These are phyloP conservation scores for Colletotrichum endophyticum DNA, from an alignment of 2,329 filamentous ascomycete genomes.

Conservation along the genomic window DNA sequence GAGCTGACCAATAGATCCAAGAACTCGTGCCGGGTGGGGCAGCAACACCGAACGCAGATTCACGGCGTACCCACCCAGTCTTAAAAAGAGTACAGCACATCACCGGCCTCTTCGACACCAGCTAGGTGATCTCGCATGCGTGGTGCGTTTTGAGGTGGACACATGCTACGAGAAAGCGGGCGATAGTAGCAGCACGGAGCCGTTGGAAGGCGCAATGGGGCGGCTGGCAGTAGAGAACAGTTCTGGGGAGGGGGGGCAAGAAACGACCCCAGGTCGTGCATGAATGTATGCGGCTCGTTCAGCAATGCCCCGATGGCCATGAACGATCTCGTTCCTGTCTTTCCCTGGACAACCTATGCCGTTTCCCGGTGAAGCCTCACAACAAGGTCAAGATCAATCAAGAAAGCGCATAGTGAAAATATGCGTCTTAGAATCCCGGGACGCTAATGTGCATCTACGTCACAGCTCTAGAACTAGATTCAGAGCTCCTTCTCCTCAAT, in stretches of 20 bases:
- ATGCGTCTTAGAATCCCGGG: too few relatives aligned
- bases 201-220: background rate
- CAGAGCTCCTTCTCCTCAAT: too few relatives aligned
- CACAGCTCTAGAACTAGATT: too few relatives aligned
- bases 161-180: background rate
- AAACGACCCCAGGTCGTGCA: slow-evolving; percentile 6
- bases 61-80: background rate
- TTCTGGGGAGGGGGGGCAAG: too few relatives aligned
- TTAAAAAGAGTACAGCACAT: background rate
- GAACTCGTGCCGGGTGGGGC: background rate
- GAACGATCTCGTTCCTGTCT: background rate
- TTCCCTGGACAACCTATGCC: background rate
- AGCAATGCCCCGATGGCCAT: background rate
- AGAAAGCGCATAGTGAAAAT: too few relatives aligned
- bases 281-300: background rate
- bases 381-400: background rate
- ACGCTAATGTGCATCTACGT: too few relatives aligned
- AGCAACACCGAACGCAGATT: background rate
- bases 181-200: background rate
- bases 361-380: background rate
- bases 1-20: background rate
- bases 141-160: background rate
- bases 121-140: background rate
- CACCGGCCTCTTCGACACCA: background rate
- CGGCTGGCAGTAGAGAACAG: background rate